Evolutionary conservation across 305 asterid species (phyloP).

Genomic region (Andrographis paniculata): DNA sequence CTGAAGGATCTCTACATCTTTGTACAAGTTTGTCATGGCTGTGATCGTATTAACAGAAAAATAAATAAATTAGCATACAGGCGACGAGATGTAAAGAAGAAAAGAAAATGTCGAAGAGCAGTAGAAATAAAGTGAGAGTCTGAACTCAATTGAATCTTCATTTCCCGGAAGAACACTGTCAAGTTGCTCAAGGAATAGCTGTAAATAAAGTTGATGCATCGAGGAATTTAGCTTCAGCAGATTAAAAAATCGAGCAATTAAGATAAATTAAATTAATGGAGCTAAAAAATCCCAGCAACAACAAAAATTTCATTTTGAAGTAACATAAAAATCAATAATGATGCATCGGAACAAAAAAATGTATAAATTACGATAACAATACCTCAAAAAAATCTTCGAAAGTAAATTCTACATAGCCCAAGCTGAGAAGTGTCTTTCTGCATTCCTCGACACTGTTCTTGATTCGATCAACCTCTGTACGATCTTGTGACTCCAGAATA

Average conservation of each 20-base stretch:
- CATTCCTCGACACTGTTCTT: constrained; percentile 62
- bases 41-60: constrained; percentile 23
- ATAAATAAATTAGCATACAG: constrained; percentile 12
- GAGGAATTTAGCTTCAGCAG: not conserved
- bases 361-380: not conserved
- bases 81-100: constrained; percentile 1
- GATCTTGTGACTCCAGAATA: constrained; percentile 70
- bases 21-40: constrained; percentile 79
- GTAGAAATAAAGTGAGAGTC: constrained; percentile 13
- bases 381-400: constrained; percentile 94
- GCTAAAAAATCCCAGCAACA: not conserved
- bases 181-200: constrained; percentile 93
- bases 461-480: constrained; percentile 64
- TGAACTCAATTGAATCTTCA: constrained; percentile 69
- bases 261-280: not conserved
- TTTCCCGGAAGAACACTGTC: constrained; percentile 67
- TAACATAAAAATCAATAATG: too few species aligned
- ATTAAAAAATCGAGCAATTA: not conserved
- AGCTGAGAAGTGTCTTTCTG: constrained; percentile 71
- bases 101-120: not conserved
- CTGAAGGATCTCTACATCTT: constrained; percentile 78
- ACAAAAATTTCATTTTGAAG: not conserved
- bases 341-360: too few species aligned
- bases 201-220: constrained; percentile 19
- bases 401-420: constrained; percentile 91